phyloP scores from a whole-genome alignment of 306 rosid genomes.

The Aeschynomene evenia region DNA sequence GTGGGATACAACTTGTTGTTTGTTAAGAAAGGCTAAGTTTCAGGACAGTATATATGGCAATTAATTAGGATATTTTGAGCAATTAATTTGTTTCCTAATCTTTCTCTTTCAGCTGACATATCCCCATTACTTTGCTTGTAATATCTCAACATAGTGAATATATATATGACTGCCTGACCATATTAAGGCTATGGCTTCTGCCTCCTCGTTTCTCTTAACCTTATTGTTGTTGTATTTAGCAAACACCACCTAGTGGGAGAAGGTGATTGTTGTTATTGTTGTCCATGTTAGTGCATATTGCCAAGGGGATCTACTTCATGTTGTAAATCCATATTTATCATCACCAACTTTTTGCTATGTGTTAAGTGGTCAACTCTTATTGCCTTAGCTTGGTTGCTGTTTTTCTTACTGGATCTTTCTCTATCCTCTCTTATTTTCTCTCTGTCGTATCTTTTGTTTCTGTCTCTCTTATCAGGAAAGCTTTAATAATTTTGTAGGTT shows the following conservation, averaged over 20 bases:
- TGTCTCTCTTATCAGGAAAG: neutral
- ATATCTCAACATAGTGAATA: too few relatives aligned
- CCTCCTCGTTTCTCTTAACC: too few relatives aligned
- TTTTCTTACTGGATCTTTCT: neutral
- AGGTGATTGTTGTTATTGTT: neutral
- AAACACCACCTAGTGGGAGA: neutral
- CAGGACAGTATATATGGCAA: too few relatives aligned
- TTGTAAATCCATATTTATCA: conserved; percentile 1
- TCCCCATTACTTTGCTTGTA: too few relatives aligned
- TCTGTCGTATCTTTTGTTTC: neutral
- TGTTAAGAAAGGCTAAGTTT: too few relatives aligned
- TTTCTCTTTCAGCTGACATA: too few relatives aligned
- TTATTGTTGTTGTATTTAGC: neutral
- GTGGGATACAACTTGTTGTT: too few relatives aligned
- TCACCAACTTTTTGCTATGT: neutral
- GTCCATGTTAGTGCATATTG: conserved; percentile 4
- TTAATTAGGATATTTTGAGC: too few relatives aligned
- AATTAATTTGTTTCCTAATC: too few relatives aligned
- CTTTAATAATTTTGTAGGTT: conserved; percentile 45
- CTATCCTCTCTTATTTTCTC: conserved; percentile 1
- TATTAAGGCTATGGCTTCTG: too few relatives aligned
- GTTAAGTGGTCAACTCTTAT: neutral
- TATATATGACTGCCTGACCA: too few relatives aligned
- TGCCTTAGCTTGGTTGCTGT: neutral
- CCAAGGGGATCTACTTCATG: conserved; percentile 8